phyloP scores from a whole-genome alignment of 805 yeast genomes.

The Saturnispora quitensis region DNA sequence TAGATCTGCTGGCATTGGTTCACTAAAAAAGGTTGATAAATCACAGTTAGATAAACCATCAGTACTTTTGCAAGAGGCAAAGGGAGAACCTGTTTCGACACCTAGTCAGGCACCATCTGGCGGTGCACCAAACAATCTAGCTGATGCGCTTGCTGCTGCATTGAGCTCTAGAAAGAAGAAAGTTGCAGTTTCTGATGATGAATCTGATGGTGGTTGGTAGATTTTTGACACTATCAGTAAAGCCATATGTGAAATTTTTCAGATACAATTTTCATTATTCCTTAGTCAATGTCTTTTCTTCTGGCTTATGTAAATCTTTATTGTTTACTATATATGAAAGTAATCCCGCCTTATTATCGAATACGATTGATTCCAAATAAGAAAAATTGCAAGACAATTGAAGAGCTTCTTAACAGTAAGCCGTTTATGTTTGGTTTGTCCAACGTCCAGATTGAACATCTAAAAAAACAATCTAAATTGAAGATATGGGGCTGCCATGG shows the following conservation, averaged over 20 bases:
- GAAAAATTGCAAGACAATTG: neutral
- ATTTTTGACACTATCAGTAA: neutral
- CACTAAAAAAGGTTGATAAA: slow-evolving; percentile 72
- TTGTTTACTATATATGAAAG: neutral
- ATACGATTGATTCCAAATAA: neutral
- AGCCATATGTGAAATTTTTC: neutral
- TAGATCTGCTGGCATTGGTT: slow-evolving; percentile 65
- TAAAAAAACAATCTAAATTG: neutral
- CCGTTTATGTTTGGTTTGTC: slow-evolving; percentile 10
- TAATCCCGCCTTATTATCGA: slow-evolving; percentile 3
- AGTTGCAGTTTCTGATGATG: slow-evolving; percentile 75
- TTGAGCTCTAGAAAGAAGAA: slow-evolving; percentile 72
- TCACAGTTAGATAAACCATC: slow-evolving; percentile 74
- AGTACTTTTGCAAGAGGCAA: slow-evolving; percentile 59
- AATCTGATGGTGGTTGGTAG: slow-evolving; percentile 73
- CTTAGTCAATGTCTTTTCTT: neutral
- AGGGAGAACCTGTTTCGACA: slow-evolving; percentile 42
- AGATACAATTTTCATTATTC: neutral
- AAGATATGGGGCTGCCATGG: slow-evolving; percentile 3
- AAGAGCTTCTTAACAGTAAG: slow-evolving; percentile 7
- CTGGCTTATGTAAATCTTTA: neutral
- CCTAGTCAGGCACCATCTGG: slow-evolving; percentile 33
- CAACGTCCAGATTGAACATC: neutral
- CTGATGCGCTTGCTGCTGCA: slow-evolving; percentile 48
- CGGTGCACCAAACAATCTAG: slow-evolving; percentile 38